Conservation (phyloP, 1,139 yeast species). For the Blastobotrys proliferans region DNA sequence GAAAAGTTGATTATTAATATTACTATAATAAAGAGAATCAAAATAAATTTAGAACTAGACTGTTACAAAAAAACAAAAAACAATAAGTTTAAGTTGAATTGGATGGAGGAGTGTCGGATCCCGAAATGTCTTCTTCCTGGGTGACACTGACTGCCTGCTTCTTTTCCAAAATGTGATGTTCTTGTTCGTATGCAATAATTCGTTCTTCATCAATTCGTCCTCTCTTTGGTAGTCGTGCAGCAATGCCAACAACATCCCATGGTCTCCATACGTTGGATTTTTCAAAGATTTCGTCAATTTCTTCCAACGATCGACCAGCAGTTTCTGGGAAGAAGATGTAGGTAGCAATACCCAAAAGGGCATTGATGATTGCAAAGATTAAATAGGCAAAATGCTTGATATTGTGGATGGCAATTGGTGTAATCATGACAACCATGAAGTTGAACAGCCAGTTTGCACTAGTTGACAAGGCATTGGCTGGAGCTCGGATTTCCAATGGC, state of each 20-base stretch:
- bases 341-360: conserved; percentile 24
- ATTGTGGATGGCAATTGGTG: conserved; percentile 47
- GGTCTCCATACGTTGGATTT: conserved; percentile 36
- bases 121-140: too few species aligned
- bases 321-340: conserved; percentile 20
- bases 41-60: too few species aligned
- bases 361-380: conserved; percentile 42
- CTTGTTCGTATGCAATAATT: not conserved
- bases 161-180: not conserved
- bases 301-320: conserved; percentile 19
- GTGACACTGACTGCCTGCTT: not conserved
- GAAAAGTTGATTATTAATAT: too few species aligned
- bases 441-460: conserved; percentile 50
- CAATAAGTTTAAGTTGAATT: too few species aligned
- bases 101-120: too few species aligned
- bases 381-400: conserved; percentile 46
- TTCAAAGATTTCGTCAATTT: conserved; percentile 23
- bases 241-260: conserved; percentile 37
- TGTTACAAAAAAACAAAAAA: too few species aligned
- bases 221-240: conserved; percentile 22
- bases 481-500: conserved; percentile 52
- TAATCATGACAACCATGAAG: conserved; percentile 51
- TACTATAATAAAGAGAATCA: too few species aligned
- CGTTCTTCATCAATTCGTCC: conserved; percentile 10
- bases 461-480: conserved; percentile 50